A percentile compares a stretch with the other conserved stretches of the same genome.
Conservation (phyloP, 106 monocot genomes). For the Dendrobium officinale region DNA sequence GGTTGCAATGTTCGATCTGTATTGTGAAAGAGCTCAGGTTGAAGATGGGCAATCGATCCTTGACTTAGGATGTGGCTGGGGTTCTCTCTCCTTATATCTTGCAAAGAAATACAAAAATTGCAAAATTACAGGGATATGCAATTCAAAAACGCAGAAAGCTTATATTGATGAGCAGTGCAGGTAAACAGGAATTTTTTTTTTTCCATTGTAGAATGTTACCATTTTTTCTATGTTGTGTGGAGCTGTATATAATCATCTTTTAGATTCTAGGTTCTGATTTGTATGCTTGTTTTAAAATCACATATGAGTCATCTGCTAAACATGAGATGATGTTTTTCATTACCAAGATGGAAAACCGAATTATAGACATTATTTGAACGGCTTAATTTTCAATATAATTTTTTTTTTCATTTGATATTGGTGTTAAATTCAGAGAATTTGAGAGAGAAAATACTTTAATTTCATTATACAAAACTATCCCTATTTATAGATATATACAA, state of each 20-base stretch:
- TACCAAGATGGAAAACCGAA: neutral
- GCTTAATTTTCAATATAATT: neutral
- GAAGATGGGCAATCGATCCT: slow-evolving; percentile 74
- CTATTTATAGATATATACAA: too few species aligned
- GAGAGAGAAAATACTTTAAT: too few species aligned
- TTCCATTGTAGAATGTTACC: neutral
- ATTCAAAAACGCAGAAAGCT: slow-evolving; percentile 74
- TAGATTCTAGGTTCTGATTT: neutral
- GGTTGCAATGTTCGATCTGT: slow-evolving; percentile 71
- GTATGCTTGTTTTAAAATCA: neutral
- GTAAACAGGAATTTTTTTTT: slow-evolving; percentile 20
- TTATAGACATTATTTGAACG: neutral
- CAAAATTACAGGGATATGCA: slow-evolving; percentile 80
- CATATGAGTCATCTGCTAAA: neutral
- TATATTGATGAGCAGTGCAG: slow-evolving; percentile 78
- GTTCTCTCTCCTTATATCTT: slow-evolving; percentile 65
- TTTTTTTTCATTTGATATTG: neutral
- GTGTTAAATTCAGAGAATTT: too few species aligned
- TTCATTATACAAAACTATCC: too few species aligned
- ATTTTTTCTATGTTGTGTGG: neutral
- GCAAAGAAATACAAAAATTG: slow-evolving; percentile 74
- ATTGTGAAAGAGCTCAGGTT: slow-evolving; percentile 79
- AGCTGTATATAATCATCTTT: neutral
- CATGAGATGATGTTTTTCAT: neutral
- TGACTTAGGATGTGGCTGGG: slow-evolving; percentile 97